These are phyloP conservation scores for Polytrichum formosum DNA, from an alignment of 225 moss, liverwort and hornwort genomes.

Conservation along the genomic window DNA sequence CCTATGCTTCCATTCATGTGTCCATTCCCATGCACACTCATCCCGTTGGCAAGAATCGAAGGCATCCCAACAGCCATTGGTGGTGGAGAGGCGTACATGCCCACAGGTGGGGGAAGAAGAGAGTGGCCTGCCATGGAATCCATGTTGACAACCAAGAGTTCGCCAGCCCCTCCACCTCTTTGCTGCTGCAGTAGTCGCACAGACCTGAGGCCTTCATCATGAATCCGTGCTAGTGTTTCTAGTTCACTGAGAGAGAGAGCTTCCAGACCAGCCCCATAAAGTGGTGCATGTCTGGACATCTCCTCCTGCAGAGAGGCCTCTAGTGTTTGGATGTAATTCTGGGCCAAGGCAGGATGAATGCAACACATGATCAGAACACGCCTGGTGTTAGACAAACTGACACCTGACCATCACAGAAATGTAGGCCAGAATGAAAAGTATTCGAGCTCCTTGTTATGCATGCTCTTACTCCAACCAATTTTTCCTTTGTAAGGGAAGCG, in stretches of 20 bases:
- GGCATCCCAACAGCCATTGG: conserved; percentile 91
- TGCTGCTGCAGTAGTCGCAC: conserved; percentile 87
- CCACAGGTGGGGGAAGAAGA: conserved; percentile 67
- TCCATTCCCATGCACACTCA: conserved; percentile 90
- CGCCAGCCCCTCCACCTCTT: conserved; percentile 70
- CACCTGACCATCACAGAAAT: too few species aligned
- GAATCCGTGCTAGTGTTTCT: conserved; percentile 92
- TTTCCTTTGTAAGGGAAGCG: too few species aligned
- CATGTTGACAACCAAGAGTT: conserved; percentile 79
- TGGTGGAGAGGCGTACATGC: conserved; percentile 84
- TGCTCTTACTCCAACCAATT: too few species aligned
- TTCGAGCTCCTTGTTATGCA: too few species aligned
- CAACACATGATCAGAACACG: too few species aligned
- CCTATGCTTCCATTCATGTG: conserved; percentile 93
- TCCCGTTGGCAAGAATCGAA: conserved; percentile 85
- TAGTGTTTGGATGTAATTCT: conserved; percentile 95
- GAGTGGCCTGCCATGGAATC: conserved; percentile 84
- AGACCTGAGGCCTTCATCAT: conserved; percentile 89
- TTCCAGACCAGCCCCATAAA: conserved; percentile 95
- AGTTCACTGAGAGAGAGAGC: conserved; percentile 88
- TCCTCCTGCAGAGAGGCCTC: conserved; percentile 96
- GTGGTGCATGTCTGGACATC: conserved; percentile 96
- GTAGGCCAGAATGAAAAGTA: too few species aligned
- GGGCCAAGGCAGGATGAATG: conserved; percentile 8
- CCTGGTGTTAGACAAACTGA: too few species aligned